phyloP scores from a whole-genome alignment of 1,284 basidiomycete species.

The Ceratobasidium sp. region DNA sequence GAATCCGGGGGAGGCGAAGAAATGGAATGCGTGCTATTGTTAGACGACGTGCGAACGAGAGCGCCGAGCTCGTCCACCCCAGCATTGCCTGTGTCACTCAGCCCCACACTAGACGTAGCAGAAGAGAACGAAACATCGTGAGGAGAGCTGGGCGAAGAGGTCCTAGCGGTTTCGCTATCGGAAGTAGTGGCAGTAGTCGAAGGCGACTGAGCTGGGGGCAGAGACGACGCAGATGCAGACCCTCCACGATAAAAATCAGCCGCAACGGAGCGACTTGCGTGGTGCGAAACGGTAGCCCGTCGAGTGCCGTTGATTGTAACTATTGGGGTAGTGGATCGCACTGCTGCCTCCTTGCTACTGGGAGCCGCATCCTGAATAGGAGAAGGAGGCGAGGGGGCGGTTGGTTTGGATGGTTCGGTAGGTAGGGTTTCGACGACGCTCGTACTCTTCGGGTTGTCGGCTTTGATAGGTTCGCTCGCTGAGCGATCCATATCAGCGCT shows the following conservation, averaged over 20 bases:
- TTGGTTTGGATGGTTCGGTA: neutral
- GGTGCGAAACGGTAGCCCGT: conserved; percentile 38
- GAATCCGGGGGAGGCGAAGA: conserved; percentile 19
- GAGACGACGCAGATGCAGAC: conserved; percentile 29
- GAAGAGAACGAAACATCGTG: conserved; percentile 27
- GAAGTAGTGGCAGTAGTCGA: conserved; percentile 9
- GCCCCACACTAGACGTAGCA: conserved; percentile 18
- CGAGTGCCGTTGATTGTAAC: conserved; percentile 37
- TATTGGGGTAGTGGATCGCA: conserved; percentile 24
- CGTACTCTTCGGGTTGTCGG: neutral
- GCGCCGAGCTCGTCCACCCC: conserved; percentile 10
- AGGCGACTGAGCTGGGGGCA: conserved; percentile 4
- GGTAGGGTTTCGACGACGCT: neutral
- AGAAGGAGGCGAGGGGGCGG: neutral
- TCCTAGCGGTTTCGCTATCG: conserved; percentile 23
- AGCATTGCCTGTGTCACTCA: conserved; percentile 2
- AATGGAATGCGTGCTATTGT: conserved; percentile 37
- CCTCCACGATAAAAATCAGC: conserved; percentile 40
- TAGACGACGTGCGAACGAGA: conserved; percentile 28
- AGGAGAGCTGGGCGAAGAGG: neutral
- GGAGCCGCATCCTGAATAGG: conserved; percentile 1
- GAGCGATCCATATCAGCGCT: neutral
- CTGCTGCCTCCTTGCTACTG: neutral
- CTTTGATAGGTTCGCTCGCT: neutral
- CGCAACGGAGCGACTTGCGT: conserved; percentile 27